phyloP scores from a whole-genome alignment of 768 basidiomycete genomes.

The Leccinum variicolor region DNA sequence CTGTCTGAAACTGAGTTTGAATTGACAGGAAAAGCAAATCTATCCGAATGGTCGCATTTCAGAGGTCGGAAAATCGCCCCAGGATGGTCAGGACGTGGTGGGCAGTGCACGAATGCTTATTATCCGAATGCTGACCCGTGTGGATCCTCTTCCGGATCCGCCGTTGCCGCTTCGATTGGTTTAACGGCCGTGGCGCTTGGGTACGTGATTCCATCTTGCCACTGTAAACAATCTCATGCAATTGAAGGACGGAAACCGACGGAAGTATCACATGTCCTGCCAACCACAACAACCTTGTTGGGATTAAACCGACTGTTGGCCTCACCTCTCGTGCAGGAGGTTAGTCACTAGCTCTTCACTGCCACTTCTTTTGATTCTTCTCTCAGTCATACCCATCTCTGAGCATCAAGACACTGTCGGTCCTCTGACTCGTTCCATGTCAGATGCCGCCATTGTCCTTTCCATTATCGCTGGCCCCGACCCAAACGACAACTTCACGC shows the following conservation, averaged over 20 bases:
- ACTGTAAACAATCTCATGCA: not conserved
- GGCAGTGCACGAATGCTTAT: slow-evolving; percentile 50
- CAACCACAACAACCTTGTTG: slow-evolving; percentile 52
- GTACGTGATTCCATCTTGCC: not conserved
- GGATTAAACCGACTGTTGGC: slow-evolving; percentile 60
- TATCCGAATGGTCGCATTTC: slow-evolving; percentile 53
- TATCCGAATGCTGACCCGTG: slow-evolving; percentile 51
- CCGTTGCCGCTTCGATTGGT: slow-evolving; percentile 49
- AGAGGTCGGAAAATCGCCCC: slow-evolving; percentile 42
- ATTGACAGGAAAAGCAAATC: slow-evolving; percentile 48
- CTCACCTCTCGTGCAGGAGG: slow-evolving; percentile 59
- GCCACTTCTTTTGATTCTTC: not conserved
- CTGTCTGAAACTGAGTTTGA: not conserved
- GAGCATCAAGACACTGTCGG: slow-evolving; percentile 58
- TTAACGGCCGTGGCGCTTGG: slow-evolving; percentile 45
- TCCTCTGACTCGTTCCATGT: slow-evolving; percentile 50
- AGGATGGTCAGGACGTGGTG: slow-evolving; percentile 56
- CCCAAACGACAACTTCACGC: slow-evolving; percentile 51
- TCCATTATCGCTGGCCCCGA: slow-evolving; percentile 56
- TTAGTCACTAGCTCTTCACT: slow-evolving; percentile 14
- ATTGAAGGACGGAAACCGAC: slow-evolving; percentile 42
- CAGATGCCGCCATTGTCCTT: slow-evolving; percentile 54
- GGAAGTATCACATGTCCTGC: slow-evolving; percentile 55
- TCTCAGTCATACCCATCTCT: slow-evolving; percentile 53
- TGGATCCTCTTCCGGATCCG: slow-evolving; percentile 61